Conservation (phyloP, 139 green algal genomes). For the Chlorella sp. region DNA sequence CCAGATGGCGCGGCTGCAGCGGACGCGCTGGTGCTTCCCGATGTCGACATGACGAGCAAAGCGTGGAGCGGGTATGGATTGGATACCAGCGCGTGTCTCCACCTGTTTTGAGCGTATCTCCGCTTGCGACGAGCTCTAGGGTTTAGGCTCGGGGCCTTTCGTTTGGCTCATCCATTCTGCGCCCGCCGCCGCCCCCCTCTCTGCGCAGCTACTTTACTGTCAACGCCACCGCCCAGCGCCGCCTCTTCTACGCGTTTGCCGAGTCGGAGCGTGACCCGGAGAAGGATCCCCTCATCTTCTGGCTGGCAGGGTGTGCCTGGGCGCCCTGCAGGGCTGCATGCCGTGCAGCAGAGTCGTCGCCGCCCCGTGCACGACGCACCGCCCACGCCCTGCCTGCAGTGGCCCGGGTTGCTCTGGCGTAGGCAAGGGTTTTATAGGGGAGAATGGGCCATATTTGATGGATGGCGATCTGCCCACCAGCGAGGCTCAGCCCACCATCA, state of each 20-base stretch:
- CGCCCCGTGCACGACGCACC: not conserved
- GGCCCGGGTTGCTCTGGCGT: not conserved
- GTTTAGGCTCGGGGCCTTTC: too few relatives aligned
- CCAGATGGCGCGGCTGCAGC: too few relatives aligned
- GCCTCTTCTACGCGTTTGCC: not conserved
- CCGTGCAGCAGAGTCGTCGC: not conserved
- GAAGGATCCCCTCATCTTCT: not conserved
- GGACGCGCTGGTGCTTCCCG: too few relatives aligned
- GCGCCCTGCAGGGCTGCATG: not conserved
- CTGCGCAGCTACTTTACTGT: slow-evolving; percentile 1
- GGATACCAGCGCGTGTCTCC: too few relatives aligned
- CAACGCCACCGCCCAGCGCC: not conserved
- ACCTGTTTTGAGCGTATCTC: too few relatives aligned
- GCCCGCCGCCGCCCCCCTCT: too few relatives aligned
- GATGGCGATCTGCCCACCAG: not conserved
- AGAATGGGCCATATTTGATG: not conserved
- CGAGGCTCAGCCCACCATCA: not conserved
- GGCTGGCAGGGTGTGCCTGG: not conserved
- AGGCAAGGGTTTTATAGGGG: not conserved
- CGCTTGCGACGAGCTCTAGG: too few relatives aligned
- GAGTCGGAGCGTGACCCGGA: not conserved
- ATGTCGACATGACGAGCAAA: too few relatives aligned
- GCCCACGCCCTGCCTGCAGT: not conserved
- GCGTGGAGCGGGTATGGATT: too few relatives aligned
- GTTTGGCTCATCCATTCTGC: too few relatives aligned